phyloP scores from a whole-genome alignment of 768 basidiomycete genomes.

The Glaciozyma martinii region DNA sequence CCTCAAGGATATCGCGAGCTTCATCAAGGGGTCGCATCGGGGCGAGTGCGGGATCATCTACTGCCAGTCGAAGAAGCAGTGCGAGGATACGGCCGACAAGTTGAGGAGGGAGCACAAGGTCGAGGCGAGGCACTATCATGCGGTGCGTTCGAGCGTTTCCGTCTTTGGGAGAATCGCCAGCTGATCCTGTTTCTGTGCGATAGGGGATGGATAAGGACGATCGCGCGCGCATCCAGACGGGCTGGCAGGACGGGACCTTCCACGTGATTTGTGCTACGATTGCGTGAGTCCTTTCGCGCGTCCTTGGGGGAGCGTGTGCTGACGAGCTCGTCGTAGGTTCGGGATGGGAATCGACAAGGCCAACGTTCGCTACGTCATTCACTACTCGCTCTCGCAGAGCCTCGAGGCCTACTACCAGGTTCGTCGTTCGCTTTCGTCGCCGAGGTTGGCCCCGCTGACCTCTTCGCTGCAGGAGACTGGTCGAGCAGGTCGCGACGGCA shows the following conservation, averaged over 20 bases:
- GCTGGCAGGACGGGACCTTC: slow-evolving; percentile 65
- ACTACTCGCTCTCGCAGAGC: slow-evolving; percentile 65
- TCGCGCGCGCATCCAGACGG: slow-evolving; percentile 53
- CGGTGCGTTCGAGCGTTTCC: slow-evolving; percentile 39
- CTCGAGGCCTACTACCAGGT: slow-evolving; percentile 64
- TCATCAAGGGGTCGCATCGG: slow-evolving; percentile 54
- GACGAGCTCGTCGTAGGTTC: slow-evolving; percentile 50
- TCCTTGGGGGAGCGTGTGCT: neutral
- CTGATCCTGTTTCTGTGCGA: neutral
- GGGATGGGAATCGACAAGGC: slow-evolving; percentile 92
- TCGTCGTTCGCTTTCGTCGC: slow-evolving; percentile 14
- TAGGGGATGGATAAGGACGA: slow-evolving; percentile 52
- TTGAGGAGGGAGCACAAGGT: slow-evolving; percentile 54
- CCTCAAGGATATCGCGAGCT: slow-evolving; percentile 55
- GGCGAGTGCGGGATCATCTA: slow-evolving; percentile 66
- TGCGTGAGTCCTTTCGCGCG: slow-evolving; percentile 45
- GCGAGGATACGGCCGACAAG: slow-evolving; percentile 68
- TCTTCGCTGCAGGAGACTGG: slow-evolving; percentile 70
- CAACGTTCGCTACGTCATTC: slow-evolving; percentile 80
- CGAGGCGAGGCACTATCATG: slow-evolving; percentile 74
- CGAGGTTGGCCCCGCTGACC: slow-evolving; percentile 53
- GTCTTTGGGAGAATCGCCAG: no score
- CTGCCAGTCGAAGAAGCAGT: slow-evolving; percentile 58
- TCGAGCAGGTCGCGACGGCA: slow-evolving; percentile 84
- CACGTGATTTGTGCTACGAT: slow-evolving; percentile 82